Conservation (phyloP, 2,329 filamentous ascomycete species). For the Penicillium olsonii region DNA sequence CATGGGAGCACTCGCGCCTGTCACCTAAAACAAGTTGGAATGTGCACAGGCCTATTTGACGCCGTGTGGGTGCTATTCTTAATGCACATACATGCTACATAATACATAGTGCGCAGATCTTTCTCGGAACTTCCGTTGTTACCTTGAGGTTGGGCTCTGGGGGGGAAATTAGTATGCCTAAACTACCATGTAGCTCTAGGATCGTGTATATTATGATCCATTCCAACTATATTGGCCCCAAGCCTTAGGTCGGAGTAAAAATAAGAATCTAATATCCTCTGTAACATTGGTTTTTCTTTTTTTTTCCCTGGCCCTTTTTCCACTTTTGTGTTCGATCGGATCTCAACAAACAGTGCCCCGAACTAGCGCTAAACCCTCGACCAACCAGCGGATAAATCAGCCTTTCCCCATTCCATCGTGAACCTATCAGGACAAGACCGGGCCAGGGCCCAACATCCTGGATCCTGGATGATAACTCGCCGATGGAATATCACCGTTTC, state of each 20-base stretch:
- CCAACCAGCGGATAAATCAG: constrained; percentile 17
- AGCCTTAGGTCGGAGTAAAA: not conserved
- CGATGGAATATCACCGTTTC: constrained; percentile 11
- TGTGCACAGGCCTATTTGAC: constrained; percentile 18
- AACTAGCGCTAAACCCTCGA: constrained; percentile 13
- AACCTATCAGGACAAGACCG: constrained; percentile 25
- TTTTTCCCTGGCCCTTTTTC: no score
- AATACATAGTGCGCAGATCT: constrained; percentile 15
- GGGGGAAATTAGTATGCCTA: not conserved
- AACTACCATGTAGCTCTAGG: not conserved
- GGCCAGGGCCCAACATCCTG: constrained; percentile 26
- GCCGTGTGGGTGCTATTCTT: constrained; percentile 24
- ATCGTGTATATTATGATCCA: not conserved
- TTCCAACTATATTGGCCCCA: not conserved
- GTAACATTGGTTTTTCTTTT: not conserved
- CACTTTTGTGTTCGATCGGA: constrained; percentile 21
- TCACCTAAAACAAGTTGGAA: not conserved
- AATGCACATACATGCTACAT: not conserved
- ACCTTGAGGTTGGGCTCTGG: not conserved
- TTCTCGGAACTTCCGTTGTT: constrained; percentile 18
- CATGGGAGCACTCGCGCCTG: not conserved
- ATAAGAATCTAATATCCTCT: constrained; percentile 3
- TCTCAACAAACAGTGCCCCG: constrained; percentile 24
- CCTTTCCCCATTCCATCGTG: constrained; percentile 4
- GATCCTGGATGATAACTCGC: constrained; percentile 26